phyloP scores from a whole-genome alignment of 2,329 filamentous ascomycete species.

The Helotiales sp. region DNA sequence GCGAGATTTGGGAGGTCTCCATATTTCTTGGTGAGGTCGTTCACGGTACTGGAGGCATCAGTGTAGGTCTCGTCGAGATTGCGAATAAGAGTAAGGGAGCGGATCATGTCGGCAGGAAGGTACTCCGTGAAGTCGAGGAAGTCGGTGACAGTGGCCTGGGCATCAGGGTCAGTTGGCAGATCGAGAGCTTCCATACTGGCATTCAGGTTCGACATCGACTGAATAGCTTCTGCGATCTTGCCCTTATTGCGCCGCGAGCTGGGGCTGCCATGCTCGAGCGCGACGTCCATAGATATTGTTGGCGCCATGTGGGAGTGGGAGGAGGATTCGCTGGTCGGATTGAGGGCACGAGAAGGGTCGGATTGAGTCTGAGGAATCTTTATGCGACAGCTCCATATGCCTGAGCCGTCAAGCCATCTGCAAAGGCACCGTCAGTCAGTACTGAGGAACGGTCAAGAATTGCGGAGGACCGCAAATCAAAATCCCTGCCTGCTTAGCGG shows the following conservation, averaged over 20 bases:
- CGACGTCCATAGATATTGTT: slow-evolving; percentile 32
- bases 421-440: slow-evolving; percentile 23
- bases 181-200: slow-evolving; percentile 40
- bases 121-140: slow-evolving; percentile 70
- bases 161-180: slow-evolving; percentile 62
- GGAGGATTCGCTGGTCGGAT: slow-evolving; percentile 11
- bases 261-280: slow-evolving; percentile 37
- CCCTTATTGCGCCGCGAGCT: slow-evolving; percentile 39
- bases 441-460: too few species aligned
- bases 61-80: slow-evolving; percentile 65
- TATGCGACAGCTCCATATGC: slow-evolving; percentile 43
- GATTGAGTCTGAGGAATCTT: slow-evolving; percentile 37
- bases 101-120: slow-evolving; percentile 68
- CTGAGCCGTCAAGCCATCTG: slow-evolving; percentile 42
- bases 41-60: slow-evolving; percentile 58
- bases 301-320: slow-evolving; percentile 31
- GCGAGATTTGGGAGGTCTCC: slow-evolving; percentile 57
- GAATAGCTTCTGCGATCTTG: slow-evolving; percentile 42
- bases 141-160: slow-evolving; percentile 71
- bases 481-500: slow-evolving; percentile 11
- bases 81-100: slow-evolving; percentile 68
- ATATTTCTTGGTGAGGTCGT: slow-evolving; percentile 63
- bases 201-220: slow-evolving; percentile 41
- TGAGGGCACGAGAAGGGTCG: slow-evolving; percentile 18
- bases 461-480: slow-evolving; percentile 17